Conservation (phyloP, 1,139 yeast species). For the Hansenula lynferdii region DNA sequence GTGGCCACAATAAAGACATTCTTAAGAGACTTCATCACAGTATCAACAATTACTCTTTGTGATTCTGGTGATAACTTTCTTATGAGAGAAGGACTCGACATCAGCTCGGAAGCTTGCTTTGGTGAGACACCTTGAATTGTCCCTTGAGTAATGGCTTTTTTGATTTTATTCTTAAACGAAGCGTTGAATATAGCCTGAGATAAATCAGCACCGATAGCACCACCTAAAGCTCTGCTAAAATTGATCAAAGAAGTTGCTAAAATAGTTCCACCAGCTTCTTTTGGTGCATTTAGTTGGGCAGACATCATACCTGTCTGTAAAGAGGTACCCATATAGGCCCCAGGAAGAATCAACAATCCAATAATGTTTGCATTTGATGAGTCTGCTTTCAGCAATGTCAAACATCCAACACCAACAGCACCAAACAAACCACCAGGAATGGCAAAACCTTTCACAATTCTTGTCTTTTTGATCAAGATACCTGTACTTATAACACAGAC, state of each 20-base stretch:
- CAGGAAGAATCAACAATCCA: conserved; percentile 48
- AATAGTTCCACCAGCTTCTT: conserved; percentile 43
- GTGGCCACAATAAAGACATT: conserved; percentile 39
- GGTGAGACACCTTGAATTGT: neutral
- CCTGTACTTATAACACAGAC: conserved; percentile 43
- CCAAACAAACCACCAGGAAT: conserved; percentile 38
- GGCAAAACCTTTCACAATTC: conserved; percentile 43
- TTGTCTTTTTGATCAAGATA: conserved; percentile 36
- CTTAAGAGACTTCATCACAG: conserved; percentile 17
- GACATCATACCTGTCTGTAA: conserved; percentile 48
- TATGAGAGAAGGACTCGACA: neutral
- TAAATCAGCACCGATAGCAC: conserved; percentile 39
- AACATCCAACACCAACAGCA: conserved; percentile 49
- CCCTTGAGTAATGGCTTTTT: neutral
- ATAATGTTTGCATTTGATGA: conserved; percentile 35
- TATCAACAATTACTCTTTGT: neutral
- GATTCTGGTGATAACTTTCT: neutral
- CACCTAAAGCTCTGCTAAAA: conserved; percentile 41
- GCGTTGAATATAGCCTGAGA: conserved; percentile 41
- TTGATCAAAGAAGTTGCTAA: conserved; percentile 42
- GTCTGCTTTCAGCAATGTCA: conserved; percentile 34
- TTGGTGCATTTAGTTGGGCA: conserved; percentile 51
- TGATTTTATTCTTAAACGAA: conserved; percentile 17
- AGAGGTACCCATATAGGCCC: conserved; percentile 48
- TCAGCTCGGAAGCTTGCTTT: neutral